Base-by-base conservation (phyloP, 176 grass and related monocot genomes). In the Ensete glaucum region DNA sequence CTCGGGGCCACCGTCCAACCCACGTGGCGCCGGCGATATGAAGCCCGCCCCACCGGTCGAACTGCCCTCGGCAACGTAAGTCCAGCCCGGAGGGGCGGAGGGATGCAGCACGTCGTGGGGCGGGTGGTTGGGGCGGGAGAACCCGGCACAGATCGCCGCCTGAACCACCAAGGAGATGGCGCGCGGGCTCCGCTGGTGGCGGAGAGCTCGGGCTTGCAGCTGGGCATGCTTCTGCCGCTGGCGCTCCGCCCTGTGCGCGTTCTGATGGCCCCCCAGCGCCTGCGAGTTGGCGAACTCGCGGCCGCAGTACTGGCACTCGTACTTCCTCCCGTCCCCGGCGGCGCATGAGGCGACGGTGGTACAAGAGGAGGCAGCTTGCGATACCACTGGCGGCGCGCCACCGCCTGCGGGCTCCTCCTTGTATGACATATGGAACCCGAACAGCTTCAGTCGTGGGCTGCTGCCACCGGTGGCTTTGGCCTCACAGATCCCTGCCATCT, bases 241-340 rank as follows among this genome's bases (percentile, higher is more conserved):
- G 9, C 85, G 85, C 81, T 87, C 88, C 69, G 76, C 84, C 85
- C 85, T 91, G 86, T 88, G 86, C 13, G 86, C 86, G 63, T 88
- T 88, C 75, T 88, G 86, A 79, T 88, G 82, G 1, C 86, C 86
- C 11, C 86, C 86, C 21, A 85, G 34, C 23, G 85, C 85, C 50
- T 87, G 88, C 58, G 81, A 86, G 76, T 90, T 90, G 34, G 85
- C 82, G 54, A 90, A 90, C 79, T 85, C 88, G 25, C 88, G 85
- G 80, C 58, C 85, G 68, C 88, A 90, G 72, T 85, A 90, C 76
- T 84, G 84, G 82, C 85, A 90, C 80, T 87, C 82, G 52, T 80
- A 90, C 79, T 79, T 79, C 23, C 88, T 55, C 51, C 26, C 79
- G 24, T 75, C 77, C 22, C 79, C 63, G 59, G 59, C 67, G 10